Percentiles rank a stretch among this genome's conserved stretches.
These are phyloP conservation scores for Debaryomyces sp. DNA, from an alignment of 1,139 yeast species.

Conservation along the genomic window DNA sequence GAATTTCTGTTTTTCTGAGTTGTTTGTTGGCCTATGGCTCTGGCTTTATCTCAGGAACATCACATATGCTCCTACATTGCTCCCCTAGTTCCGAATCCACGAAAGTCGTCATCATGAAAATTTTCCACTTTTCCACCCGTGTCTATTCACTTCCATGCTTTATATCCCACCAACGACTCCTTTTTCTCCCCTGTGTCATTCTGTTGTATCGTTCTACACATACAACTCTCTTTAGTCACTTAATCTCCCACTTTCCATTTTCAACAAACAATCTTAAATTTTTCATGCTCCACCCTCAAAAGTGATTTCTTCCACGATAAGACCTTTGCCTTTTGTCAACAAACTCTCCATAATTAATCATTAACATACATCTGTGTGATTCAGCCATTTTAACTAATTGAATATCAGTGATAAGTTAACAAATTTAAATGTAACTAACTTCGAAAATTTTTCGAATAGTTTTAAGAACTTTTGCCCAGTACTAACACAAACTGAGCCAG, in stretches of 20 bases:
- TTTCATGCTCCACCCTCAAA: neutral
- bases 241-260: neutral
- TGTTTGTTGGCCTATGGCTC: neutral
- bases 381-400: constrained; percentile 69
- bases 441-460: constrained; percentile 8
- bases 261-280: neutral
- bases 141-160: neutral
- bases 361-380: constrained; percentile 90
- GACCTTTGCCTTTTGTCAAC: neutral
- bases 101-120: neutral
- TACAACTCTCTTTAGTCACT: neutral
- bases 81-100: too few species aligned
- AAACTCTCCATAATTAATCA: neutral
- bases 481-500: constrained; percentile 7
- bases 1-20: neutral
- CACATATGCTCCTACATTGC: neutral
- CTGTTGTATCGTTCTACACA: neutral
- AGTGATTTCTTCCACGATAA: neutral
- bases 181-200: neutral
- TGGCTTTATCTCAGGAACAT: neutral
- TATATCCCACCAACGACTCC: neutral
- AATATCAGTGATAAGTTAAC: constrained; percentile 9
- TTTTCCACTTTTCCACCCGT: neutral
- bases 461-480: constrained; percentile 6
- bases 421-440: constrained; percentile 6